Evolutionary conservation across 805 yeast species (phyloP).

Genomic region (Pichia paraexigua): DNA sequence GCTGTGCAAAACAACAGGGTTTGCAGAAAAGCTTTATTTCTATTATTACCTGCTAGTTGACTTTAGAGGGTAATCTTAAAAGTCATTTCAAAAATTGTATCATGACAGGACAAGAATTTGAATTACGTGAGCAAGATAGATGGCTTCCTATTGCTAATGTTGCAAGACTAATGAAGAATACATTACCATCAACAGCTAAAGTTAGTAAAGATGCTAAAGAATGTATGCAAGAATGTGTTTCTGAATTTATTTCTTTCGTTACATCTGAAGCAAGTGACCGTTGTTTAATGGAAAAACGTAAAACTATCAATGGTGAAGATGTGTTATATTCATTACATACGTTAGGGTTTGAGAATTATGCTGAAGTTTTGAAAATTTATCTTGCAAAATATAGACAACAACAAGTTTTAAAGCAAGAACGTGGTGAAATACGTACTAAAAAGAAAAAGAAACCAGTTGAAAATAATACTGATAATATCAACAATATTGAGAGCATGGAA

Average conservation of each 20-base stretch:
- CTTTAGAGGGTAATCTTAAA: not conserved
- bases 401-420: slow-evolving; percentile 63
- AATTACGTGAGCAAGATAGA: slow-evolving; percentile 51
- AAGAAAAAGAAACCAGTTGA: slow-evolving; percentile 9
- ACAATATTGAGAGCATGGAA: not conserved
- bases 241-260: slow-evolving; percentile 59
- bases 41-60: too few species aligned
- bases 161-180: slow-evolving; percentile 69
- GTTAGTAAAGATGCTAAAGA: slow-evolving; percentile 75
- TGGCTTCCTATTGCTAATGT: slow-evolving; percentile 60
- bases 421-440: slow-evolving; percentile 42
- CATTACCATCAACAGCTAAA: slow-evolving; percentile 66
- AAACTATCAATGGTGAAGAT: slow-evolving; percentile 66
- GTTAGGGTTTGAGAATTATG: slow-evolving; percentile 61
- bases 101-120: slow-evolving; percentile 31
- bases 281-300: slow-evolving; percentile 56
- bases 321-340: slow-evolving; percentile 55
- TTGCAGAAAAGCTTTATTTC: too few species aligned
- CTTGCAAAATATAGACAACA: slow-evolving; percentile 65
- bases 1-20: not conserved
- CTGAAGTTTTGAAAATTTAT: slow-evolving; percentile 61
- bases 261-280: slow-evolving; percentile 60
- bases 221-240: slow-evolving; percentile 61
- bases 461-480: not conserved
- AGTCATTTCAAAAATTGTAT: too few species aligned